These are phyloP conservation scores for Alternaria arbusti DNA, from an alignment of 2,329 filamentous ascomycete species.

Conservation along the genomic window DNA sequence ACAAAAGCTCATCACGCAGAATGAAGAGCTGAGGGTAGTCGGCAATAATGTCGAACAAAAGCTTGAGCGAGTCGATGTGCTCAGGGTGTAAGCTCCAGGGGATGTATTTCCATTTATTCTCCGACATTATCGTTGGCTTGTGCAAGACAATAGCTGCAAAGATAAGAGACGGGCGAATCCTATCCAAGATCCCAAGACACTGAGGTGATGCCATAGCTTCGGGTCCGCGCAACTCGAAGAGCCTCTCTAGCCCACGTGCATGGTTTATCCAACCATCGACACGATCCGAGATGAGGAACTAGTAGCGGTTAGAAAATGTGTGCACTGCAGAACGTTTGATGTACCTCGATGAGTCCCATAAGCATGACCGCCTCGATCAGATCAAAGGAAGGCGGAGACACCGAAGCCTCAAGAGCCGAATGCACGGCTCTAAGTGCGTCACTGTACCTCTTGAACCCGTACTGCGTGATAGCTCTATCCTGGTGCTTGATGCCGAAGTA, in stretches of 20 bases:
- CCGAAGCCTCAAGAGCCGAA: neutral
- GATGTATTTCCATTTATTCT: neutral
- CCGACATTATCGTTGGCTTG: slow-evolving; percentile 2
- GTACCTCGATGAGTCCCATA: neutral
- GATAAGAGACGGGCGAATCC: neutral
- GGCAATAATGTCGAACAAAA: slow-evolving; percentile 1
- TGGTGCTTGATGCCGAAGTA: slow-evolving; percentile 4
- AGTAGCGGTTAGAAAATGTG: neutral
- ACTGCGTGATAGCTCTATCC: neutral
- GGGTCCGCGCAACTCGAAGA: neutral
- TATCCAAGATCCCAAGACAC: slow-evolving; percentile 1
- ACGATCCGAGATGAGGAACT: slow-evolving; percentile 1
- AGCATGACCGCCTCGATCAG: neutral
- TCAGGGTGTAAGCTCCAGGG: slow-evolving; percentile 1
- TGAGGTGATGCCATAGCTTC: neutral
- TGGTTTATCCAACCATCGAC: slow-evolving; percentile 3
- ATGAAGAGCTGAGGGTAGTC: neutral
- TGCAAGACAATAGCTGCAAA: neutral
- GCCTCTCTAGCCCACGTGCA: slow-evolving; percentile 1
- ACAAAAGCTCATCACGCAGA: neutral
- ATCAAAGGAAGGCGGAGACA: neutral
- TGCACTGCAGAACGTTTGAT: neutral
- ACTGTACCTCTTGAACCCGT: neutral
- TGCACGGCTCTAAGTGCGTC: neutral
- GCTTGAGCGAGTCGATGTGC: neutral